These are phyloP conservation scores for Candida silvicultrix DNA, from an alignment of 805 yeast genomes.

Conservation along the genomic window DNA sequence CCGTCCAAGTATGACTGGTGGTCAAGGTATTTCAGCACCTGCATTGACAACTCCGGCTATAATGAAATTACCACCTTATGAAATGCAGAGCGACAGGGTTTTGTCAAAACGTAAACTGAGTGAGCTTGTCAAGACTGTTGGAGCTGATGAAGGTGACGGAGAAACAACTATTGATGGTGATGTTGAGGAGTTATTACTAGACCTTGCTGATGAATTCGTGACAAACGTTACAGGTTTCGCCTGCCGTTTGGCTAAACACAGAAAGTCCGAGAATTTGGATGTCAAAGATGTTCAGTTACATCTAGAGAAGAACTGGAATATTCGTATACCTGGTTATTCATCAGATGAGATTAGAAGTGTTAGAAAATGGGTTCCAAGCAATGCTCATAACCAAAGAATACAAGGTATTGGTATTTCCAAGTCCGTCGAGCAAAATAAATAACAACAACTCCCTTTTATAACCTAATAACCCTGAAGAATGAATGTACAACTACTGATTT, in stretches of 20 bases:
- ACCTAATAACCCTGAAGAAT: too few species aligned
- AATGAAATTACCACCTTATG: conserved; percentile 73
- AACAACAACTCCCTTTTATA: neutral
- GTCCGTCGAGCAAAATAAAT: conserved; percentile 36
- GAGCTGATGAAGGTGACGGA: conserved; percentile 85
- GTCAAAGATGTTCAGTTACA: conserved; percentile 88
- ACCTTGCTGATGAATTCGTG: conserved; percentile 93
- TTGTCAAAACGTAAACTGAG: conserved; percentile 83
- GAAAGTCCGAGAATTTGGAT: conserved; percentile 82
- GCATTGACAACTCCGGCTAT: conserved; percentile 72
- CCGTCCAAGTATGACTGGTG: conserved; percentile 82
- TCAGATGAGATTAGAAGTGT: conserved; percentile 83
- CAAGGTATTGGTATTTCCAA: conserved; percentile 59
- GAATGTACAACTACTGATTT: neutral
- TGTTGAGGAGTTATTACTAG: conserved; percentile 85
- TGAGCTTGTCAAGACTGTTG: conserved; percentile 79
- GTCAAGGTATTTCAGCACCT: conserved; percentile 67
- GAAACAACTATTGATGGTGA: conserved; percentile 92
- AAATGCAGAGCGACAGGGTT: conserved; percentile 75
- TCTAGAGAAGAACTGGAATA: conserved; percentile 90
- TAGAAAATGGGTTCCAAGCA: conserved; percentile 64
- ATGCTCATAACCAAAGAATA: conserved; percentile 57
- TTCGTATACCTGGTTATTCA: conserved; percentile 87
- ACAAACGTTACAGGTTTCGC: conserved; percentile 88
- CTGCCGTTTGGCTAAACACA: conserved; percentile 89